Evolutionary conservation across 169 alveolate genomes (phyloP), one percentile per base, ranked within the genome.

Genomic region (Cryptosporidium tyzzeri): DNA sequence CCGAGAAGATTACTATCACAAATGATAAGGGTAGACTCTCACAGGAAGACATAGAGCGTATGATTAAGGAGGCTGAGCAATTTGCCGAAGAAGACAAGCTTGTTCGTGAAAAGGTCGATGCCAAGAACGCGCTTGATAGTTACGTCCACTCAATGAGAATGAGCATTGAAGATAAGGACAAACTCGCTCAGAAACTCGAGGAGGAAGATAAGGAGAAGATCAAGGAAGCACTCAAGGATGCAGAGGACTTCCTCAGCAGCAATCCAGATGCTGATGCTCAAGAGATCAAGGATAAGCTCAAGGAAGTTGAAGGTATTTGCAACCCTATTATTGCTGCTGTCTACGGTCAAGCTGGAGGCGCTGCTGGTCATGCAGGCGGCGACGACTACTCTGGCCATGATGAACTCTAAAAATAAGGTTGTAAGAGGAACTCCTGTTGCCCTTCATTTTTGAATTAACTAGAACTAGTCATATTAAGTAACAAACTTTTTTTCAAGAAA

Each of bases 1-100:
- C 93, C 50, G 96, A 96, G 95, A 91, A 97, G 92, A 96, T 97
- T 92, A 96, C 98, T 84, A 97, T 97, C 87, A 96, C 98, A n/a
- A 97, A 96, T 93, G 99, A 97, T 91, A 94, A 95, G 93, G 98
- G 98, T 58, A 95, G 99, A 86, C 95, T 97, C 62, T 94, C 97
- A 14, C 95, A 96, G 70, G 99, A 95, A 58, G 98, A 97, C 92
- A 97, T 98, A 85, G 98, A 98, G 91, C 94, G 95, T 91, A 97
- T 96, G 99, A 94, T 98, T 70, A 95, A 93, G 91, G 99, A 97
- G 58, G 99, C 99, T 12, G 98, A 97, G 94, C 96, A 95, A 85
- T 97, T 93, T 91, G 98, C 97, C 26, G 99, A 95, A 58, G 97
- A 97, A 93, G 99, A 97, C 94, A 96, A 96, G 93, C 73, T 86